These are phyloP conservation scores for Penicillium janthinellum DNA, from an alignment of 2,329 filamentous ascomycete genomes.

Conservation along the genomic window DNA sequence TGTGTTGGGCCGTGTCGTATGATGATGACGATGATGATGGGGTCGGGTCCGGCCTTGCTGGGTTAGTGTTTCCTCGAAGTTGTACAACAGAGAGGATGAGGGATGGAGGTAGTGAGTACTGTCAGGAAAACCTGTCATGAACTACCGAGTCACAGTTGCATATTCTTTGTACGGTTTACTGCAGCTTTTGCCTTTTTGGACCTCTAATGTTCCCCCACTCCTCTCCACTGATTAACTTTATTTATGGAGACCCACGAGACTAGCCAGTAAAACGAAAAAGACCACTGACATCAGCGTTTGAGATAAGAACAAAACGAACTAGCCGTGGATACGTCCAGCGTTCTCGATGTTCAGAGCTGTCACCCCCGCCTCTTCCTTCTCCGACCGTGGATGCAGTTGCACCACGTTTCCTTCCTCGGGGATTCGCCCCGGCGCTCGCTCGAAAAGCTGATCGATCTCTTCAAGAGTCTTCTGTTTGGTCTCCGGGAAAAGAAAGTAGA, in stretches of 20 bases:
- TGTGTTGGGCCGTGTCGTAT: background rate
- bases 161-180: background rate
- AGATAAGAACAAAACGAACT: background rate
- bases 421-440: conserved; percentile 51
- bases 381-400: conserved; percentile 1
- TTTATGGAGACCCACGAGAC: conserved; percentile 1
- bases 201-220: background rate
- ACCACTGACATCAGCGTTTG: background rate
- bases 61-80: background rate
- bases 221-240: conserved; percentile 1
- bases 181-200: background rate
- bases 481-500: conserved; percentile 58
- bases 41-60: background rate
- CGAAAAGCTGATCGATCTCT: conserved; percentile 61
- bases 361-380: conserved; percentile 15
- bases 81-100: background rate
- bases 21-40: background rate
- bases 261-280: background rate
- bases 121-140: background rate
- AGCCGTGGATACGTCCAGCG: background rate
- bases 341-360: conserved; percentile 22
- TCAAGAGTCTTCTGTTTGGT: conserved; percentile 58
- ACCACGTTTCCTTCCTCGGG: conserved; percentile 39
- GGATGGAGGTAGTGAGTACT: background rate
- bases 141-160: background rate